Evolutionary conservation across 75 land plant genomes (phyloP), one percentile per base, ranked within the genome.

Genomic region (Cunninghamia lanceolata): DNA sequence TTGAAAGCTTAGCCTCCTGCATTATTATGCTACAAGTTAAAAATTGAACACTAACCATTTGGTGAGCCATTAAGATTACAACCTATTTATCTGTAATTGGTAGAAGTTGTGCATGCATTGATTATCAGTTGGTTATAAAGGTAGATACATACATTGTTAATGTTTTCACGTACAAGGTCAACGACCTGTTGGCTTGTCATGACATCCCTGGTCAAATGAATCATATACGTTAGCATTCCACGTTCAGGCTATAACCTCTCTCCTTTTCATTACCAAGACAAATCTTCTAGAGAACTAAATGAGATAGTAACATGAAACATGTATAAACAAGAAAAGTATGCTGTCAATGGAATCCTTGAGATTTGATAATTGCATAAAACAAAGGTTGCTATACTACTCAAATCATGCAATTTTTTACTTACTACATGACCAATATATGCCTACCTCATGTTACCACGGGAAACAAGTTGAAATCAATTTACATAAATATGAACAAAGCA

Each of bases 131-230:
- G n/a, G 36, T 83, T 56, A 16, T 35, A 3, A 16, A 32, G 70
- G 38, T 35, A 35, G 25, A 35, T 76, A 88, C 92, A 89, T 86
- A 96, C 96, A 46, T 46, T 52, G 32, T 87, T 90, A 52, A 96
- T 90, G 53, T 94, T 90, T 78, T 96, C 94, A 80, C 91, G 92
- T 14, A 97, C 83, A 66, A 97, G 95, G 90, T 96, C 94, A 32
- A 97, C 99, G 6, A 96, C 88, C 63, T 92, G 95, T 89, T 97
- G 99, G 89, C 94, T 96, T 53, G 96, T 89, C 99, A 96, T 94
- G 87, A 93, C 93, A 89, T 96, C 96, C 96, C 97, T 94, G 91
- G n/a, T 30, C 30, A 85, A 82, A 70, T 66, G 11, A 85, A 83
- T 59, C 30, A 45, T 36, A 39, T 39, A 77, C 10, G 28, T 81